Evolutionary conservation across 148 eudicot genomes (phyloP).

Genomic region (Rhododendron mucronatum): DNA sequence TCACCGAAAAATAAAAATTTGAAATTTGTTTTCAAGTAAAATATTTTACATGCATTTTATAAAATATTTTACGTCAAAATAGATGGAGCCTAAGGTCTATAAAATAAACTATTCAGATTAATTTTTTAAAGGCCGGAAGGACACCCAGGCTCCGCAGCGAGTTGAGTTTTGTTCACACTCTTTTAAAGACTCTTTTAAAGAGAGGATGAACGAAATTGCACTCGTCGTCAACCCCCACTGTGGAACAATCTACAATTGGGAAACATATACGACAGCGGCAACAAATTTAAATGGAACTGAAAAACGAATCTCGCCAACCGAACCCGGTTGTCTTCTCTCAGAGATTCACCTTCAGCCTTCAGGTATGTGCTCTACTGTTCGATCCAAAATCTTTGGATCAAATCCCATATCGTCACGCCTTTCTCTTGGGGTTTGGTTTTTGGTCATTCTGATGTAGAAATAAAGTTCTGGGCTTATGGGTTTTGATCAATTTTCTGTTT

Average conservation of each 20-base stretch:
- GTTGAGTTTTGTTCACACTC: no score
- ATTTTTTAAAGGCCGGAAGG: no score
- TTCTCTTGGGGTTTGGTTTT: not conserved
- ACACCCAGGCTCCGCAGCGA: no score
- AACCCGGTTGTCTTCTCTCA: not conserved
- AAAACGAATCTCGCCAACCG: conserved; percentile 1
- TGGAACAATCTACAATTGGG: not conserved
- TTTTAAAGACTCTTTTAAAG: no score
- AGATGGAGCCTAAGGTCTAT: no score
- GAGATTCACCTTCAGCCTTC: not conserved
- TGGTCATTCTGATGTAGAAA: not conserved
- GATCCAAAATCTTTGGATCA: not conserved
- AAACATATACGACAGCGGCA: not conserved
- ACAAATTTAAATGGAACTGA: not conserved
- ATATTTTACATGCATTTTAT: no score
- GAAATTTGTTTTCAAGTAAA: no score
- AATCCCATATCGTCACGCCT: not conserved
- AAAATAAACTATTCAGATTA: no score
- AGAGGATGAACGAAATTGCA: no score
- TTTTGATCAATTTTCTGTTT: not conserved
- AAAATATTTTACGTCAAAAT: no score
- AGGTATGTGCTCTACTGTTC: not conserved
- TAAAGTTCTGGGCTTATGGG: not conserved
- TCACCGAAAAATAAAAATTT: no score
- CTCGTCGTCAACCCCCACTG: no score